Percentiles rank a stretch among this genome's conserved stretches.
phyloP scores from a whole-genome alignment of 2,329 filamentous ascomycete species.

The Pseudocercospora fijiensis region DNA sequence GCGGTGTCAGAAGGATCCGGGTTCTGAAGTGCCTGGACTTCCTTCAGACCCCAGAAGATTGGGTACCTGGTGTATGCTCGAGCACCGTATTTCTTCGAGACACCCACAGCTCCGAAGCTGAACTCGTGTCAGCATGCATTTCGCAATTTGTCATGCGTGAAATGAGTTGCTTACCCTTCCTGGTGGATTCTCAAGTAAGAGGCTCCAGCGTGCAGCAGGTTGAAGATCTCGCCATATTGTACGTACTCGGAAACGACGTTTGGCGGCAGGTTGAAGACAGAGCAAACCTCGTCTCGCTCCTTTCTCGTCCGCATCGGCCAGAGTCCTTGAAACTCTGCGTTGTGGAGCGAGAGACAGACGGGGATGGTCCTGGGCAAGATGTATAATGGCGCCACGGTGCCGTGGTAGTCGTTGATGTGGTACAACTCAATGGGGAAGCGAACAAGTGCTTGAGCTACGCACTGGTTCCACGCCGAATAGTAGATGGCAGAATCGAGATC shows the following conservation, averaged over 20 bases:
- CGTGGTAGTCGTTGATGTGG: slow-evolving; percentile 67
- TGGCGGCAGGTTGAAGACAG: slow-evolving; percentile 61
- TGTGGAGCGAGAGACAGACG: slow-evolving; percentile 64
- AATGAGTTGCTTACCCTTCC: slow-evolving; percentile 42
- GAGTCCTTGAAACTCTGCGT: slow-evolving; percentile 67
- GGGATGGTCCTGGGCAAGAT: slow-evolving; percentile 63
- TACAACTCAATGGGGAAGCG: slow-evolving; percentile 65
- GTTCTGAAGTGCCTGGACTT: slow-evolving; percentile 63
- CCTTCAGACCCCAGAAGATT: slow-evolving; percentile 66
- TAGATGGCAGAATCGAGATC: slow-evolving; percentile 67
- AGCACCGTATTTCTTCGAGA: slow-evolving; percentile 67
- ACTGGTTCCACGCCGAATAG: slow-evolving; percentile 70
- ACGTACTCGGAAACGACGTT: slow-evolving; percentile 61
- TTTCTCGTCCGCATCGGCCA: slow-evolving; percentile 65
- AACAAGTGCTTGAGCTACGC: slow-evolving; percentile 62
- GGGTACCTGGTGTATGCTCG: slow-evolving; percentile 65
- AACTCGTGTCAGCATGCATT: background rate
- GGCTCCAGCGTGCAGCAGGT: slow-evolving; percentile 65
- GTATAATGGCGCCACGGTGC: slow-evolving; percentile 63
- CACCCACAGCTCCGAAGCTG: slow-evolving; percentile 65
- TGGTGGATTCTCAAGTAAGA: slow-evolving; percentile 67
- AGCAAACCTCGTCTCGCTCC: slow-evolving; percentile 63
- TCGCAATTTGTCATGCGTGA: background rate
- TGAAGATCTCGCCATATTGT: slow-evolving; percentile 69
- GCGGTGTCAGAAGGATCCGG: slow-evolving; percentile 65